A percentile compares a stretch with the other conserved stretches of the same genome.
Evolutionary conservation across 495 filamentous ascomycete species (phyloP).

Genomic region (Aspergillus nanangensis): DNA sequence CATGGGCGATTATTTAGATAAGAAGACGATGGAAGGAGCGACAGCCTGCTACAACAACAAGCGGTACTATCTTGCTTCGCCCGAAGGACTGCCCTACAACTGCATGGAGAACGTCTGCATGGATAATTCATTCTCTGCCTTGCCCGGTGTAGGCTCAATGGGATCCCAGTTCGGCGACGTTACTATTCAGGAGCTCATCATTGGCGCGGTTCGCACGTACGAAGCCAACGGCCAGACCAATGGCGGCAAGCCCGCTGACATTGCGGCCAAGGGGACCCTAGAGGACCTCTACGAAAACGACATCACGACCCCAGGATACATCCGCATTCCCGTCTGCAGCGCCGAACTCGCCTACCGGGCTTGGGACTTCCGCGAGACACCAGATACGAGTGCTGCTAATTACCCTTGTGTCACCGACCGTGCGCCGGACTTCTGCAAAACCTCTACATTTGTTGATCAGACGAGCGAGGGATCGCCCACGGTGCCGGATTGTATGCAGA

Average conservation of each 20-base stretch:
- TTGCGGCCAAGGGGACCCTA: slow-evolving; percentile 9
- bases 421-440: slow-evolving; percentile 16
- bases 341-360: not conserved
- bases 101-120: slow-evolving; percentile 9
- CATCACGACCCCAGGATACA: slow-evolving; percentile 8
- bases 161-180: slow-evolving; percentile 13
- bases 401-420: slow-evolving; percentile 23
- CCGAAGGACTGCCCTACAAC: slow-evolving; percentile 11
- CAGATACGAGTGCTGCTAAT: slow-evolving; percentile 7
- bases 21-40: slow-evolving; percentile 15
- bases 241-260: not conserved
- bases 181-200: slow-evolving; percentile 19
- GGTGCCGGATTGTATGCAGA: slow-evolving; percentile 22
- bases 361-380: not conserved
- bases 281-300: not conserved
- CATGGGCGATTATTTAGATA: slow-evolving; percentile 13
- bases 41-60: slow-evolving; percentile 18
- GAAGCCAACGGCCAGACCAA: slow-evolving; percentile 24
- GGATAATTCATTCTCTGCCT: slow-evolving; percentile 13
- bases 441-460: slow-evolving; percentile 22
- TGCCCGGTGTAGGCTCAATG: slow-evolving; percentile 19
- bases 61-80: slow-evolving; percentile 25
- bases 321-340: slow-evolving; percentile 19
- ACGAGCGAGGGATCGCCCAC: slow-evolving; percentile 22
- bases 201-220: slow-evolving; percentile 23